These are phyloP conservation scores for Sporisorium iseilematis-ciliati DNA, from an alignment of 1,284 basidiomycete genomes.

Conservation along the genomic window DNA sequence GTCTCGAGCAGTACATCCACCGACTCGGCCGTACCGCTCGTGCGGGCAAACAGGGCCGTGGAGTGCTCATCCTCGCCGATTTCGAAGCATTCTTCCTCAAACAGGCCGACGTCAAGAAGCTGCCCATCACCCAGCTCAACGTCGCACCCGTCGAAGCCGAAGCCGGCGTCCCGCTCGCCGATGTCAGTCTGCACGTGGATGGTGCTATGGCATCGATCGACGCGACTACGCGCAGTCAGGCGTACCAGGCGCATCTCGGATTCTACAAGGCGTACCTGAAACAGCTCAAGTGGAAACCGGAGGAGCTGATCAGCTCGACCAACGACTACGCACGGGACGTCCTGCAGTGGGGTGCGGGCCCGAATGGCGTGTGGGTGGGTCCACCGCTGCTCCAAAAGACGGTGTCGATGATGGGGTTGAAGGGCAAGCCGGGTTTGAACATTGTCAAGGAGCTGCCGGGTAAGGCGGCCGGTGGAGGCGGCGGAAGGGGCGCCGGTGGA, in stretches of 20 bases:
- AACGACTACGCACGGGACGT: constrained; percentile 71
- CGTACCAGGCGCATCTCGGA: constrained; percentile 75
- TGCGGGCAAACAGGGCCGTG: constrained; percentile 73
- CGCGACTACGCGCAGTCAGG: constrained; percentile 69
- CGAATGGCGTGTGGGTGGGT: constrained; percentile 61
- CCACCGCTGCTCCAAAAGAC: constrained; percentile 74
- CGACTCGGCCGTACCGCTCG: constrained; percentile 74
- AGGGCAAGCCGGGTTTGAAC: constrained; percentile 73
- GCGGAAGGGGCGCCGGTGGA: constrained; percentile 10
- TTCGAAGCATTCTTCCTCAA: constrained; percentile 75
- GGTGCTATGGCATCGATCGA: constrained; percentile 44
- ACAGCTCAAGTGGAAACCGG: constrained; percentile 71
- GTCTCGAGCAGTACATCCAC: constrained; percentile 68
- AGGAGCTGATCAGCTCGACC: constrained; percentile 72
- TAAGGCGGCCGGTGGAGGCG: constrained; percentile 18
- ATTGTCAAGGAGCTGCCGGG: constrained; percentile 58
- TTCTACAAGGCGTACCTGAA: constrained; percentile 75
- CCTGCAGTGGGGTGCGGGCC: constrained; percentile 30
- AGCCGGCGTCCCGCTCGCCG: constrained; percentile 5
- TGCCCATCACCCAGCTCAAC: constrained; percentile 67
- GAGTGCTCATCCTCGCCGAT: constrained; percentile 75
- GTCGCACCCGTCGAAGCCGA: constrained; percentile 24
- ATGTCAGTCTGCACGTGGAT: constrained; percentile 53
- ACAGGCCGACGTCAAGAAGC: constrained; percentile 71
- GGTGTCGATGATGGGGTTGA: constrained; percentile 77